Percentiles rank a stretch among this genome's conserved stretches.
These are phyloP conservation scores for Candida awuae DNA, from an alignment of 805 yeast genomes.

Conservation along the genomic window DNA sequence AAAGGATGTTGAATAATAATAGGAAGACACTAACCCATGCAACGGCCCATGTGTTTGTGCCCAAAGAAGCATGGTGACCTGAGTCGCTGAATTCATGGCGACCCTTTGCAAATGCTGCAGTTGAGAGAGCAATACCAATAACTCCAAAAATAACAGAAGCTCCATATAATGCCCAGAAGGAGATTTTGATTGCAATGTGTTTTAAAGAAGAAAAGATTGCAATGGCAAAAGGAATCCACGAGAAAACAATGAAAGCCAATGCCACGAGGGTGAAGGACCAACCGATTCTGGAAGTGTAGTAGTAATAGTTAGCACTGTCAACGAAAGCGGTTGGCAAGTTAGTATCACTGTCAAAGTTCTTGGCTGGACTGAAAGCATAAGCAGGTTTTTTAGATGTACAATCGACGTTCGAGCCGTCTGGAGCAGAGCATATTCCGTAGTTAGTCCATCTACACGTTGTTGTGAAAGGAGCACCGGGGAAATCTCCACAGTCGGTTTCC, in stretches of 20 bases:
- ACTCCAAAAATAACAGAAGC: constrained; percentile 38
- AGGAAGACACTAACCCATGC: constrained; percentile 48
- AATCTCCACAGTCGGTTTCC: constrained; percentile 58
- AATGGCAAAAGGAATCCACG: constrained; percentile 38
- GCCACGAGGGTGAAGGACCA: constrained; percentile 58
- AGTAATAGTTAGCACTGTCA: constrained; percentile 43
- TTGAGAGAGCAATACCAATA: constrained; percentile 40
- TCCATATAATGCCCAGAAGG: constrained; percentile 9
- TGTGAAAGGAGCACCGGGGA: constrained; percentile 36
- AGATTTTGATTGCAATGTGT: not conserved
- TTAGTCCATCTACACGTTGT: constrained; percentile 67
- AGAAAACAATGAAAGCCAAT: constrained; percentile 42
- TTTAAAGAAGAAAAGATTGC: no score
- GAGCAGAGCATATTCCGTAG: constrained; percentile 50
- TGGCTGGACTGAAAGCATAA: constrained; percentile 76
- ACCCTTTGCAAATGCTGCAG: constrained; percentile 51
- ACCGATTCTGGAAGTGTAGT: constrained; percentile 59
- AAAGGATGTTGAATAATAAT: constrained; percentile 11
- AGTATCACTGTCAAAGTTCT: constrained; percentile 47
- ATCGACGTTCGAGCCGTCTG: constrained; percentile 36
- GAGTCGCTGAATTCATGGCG: constrained; percentile 37
- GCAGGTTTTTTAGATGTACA: constrained; percentile 61
- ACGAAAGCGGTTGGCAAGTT: constrained; percentile 50
- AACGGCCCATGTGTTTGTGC: constrained; percentile 47
- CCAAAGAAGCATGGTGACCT: constrained; percentile 37